These are phyloP conservation scores for Yamadazyma triangularis DNA, from an alignment of 1,139 yeast genomes.

Conservation along the genomic window DNA sequence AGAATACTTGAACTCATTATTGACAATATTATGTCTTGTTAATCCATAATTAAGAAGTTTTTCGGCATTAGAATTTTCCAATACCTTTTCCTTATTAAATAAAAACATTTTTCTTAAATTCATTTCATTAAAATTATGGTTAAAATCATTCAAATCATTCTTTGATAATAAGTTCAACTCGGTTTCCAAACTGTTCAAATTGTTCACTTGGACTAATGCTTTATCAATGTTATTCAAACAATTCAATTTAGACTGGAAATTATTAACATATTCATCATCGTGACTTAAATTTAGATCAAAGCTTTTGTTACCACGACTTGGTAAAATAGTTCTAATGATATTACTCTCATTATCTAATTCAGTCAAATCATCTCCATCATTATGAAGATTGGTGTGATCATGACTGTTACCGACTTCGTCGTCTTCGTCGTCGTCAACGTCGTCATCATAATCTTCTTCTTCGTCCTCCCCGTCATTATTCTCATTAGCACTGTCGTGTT, in stretches of 20 bases:
- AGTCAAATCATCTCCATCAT: not conserved
- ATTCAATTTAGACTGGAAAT: slow-evolving; percentile 24
- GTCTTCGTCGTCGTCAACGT: too few relatives aligned
- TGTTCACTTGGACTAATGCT: slow-evolving; percentile 13
- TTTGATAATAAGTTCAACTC: slow-evolving; percentile 11
- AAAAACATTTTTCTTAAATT: slow-evolving; percentile 29
- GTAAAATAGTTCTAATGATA: slow-evolving; percentile 4
- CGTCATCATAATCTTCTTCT: too few relatives aligned
- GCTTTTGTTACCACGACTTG: slow-evolving; percentile 1
- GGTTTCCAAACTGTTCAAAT: slow-evolving; percentile 17
- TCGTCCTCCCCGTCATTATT: too few relatives aligned
- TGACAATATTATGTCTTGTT: not conserved
- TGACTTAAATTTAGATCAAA: slow-evolving; percentile 1
- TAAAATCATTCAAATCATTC: not conserved
- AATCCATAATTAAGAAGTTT: not conserved
- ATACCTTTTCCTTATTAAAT: slow-evolving; percentile 14
- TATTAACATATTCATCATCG: slow-evolving; percentile 7
- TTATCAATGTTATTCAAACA: slow-evolving; percentile 27
- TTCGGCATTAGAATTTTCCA: slow-evolving; percentile 5
- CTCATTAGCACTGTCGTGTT: not conserved
- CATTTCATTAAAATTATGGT: slow-evolving; percentile 28
- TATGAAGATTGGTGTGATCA: not conserved
- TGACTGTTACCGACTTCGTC: not conserved
- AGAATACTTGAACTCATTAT: not conserved
- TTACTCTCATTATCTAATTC: slow-evolving; percentile 1